These are phyloP conservation scores for Rhododendron simsii DNA, from an alignment of 148 eudicot species.

Conservation along the genomic window DNA sequence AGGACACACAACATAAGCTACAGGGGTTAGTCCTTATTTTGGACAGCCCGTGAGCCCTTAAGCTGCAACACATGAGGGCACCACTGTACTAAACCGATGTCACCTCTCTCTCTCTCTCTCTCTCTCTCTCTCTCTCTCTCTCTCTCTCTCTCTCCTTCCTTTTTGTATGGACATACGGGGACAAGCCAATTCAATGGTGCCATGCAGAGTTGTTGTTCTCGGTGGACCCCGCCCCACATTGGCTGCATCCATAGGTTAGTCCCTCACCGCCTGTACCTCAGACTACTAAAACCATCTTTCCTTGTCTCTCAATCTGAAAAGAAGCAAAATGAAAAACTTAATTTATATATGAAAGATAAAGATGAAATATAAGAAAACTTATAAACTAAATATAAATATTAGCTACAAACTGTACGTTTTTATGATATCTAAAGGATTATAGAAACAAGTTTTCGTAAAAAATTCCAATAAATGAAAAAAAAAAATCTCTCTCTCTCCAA, in stretches of 20 bases:
- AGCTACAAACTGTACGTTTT: too few species aligned
- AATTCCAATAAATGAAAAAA: too few species aligned
- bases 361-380: too few species aligned
- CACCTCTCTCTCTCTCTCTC: not conserved
- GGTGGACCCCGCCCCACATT: conserved; percentile 6
- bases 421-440: too few species aligned
- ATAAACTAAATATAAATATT: too few species aligned
- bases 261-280: not conserved
- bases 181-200: conserved; percentile 7
- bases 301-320: too few species aligned
- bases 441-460: too few species aligned
- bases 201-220: not conserved
- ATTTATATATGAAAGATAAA: too few species aligned
- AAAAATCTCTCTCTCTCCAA: not conserved
- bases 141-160: not conserved
- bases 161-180: not conserved
- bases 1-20: not conserved
- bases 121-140: not conserved
- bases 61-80: conserved; percentile 2
- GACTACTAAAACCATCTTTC: too few species aligned
- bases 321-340: too few species aligned
- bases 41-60: not conserved
- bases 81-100: not conserved
- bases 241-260: not conserved
- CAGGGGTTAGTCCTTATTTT: not conserved